Evolutionary conservation across 306 rosid species (phyloP).

Genomic region (Malus fusca): DNA sequence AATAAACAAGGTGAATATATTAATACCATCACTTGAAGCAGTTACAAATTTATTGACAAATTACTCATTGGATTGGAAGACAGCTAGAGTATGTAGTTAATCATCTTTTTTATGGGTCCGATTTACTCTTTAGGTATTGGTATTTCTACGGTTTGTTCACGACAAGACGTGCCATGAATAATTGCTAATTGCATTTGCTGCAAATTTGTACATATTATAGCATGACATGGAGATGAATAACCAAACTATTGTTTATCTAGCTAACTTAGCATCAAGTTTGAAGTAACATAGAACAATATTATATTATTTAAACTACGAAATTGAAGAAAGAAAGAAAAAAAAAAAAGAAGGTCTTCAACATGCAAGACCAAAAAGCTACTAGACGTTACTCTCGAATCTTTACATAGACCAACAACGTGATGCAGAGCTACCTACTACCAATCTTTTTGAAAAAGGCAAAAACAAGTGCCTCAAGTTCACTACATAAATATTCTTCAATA

Average conservation of each 20-base stretch:
- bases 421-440: not conserved
- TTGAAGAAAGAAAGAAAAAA: not conserved
- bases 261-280: not conserved
- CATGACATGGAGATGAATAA: not conserved
- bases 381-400: not conserved
- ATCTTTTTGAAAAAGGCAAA: not conserved
- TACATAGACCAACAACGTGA: constrained; percentile 5
- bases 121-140: not conserved
- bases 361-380: not conserved
- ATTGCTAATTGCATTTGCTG: not conserved
- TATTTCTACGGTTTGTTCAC: not conserved
- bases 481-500: not conserved
- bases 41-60: too few relatives aligned
- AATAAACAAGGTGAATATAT: too few relatives aligned
- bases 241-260: not conserved
- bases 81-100: too few relatives aligned
- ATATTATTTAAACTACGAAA: not conserved
- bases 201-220: not conserved
- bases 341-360: not conserved
- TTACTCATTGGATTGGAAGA: too few relatives aligned
- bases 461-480: not conserved
- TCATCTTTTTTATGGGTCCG: not conserved
- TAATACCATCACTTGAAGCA: too few relatives aligned
- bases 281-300: not conserved
- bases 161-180: not conserved